Evolutionary conservation across 208 protist species (phyloP).

Genomic region (Wallacemonas sp.): DNA sequence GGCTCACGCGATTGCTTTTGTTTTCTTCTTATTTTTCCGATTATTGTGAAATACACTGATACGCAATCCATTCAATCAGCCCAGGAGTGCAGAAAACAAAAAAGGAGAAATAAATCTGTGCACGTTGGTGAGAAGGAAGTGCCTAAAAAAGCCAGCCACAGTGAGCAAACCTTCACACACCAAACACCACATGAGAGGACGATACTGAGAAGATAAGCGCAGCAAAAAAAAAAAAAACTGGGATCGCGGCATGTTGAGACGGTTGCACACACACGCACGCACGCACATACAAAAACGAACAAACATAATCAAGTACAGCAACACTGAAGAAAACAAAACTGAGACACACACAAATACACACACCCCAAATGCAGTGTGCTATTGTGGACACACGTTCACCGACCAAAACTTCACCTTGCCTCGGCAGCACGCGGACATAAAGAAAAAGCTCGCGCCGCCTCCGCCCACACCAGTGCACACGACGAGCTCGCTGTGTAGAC

Average conservation of each 20-base stretch:
- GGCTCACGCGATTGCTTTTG: too few relatives aligned
- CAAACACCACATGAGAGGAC: too few relatives aligned
- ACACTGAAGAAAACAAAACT: constrained; percentile 12
- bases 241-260: background rate
- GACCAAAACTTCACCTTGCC: constrained; percentile 82
- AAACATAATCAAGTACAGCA: constrained; percentile 13
- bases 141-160: too few relatives aligned
- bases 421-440: constrained; percentile 67
- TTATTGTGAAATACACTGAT: too few relatives aligned
- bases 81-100: constrained; percentile 3
- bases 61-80: too few relatives aligned
- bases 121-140: background rate
- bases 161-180: too few relatives aligned
- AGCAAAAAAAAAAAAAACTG: constrained; percentile 3
- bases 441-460: constrained; percentile 70
- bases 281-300: constrained; percentile 15
- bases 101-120: constrained; percentile 3
- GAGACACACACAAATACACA: background rate
- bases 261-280: background rate
- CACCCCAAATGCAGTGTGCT: background rate
- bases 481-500: constrained; percentile 57
- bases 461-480: constrained; percentile 44
- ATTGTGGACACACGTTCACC: constrained; percentile 11
- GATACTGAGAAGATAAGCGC: too few relatives aligned
- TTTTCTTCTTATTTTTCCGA: too few relatives aligned